A percentile compares a stretch with the other conserved stretches of the same genome.
Evolutionary conservation across 768 basidiomycete genomes (phyloP).

Genomic region (Amanita inopinata): DNA sequence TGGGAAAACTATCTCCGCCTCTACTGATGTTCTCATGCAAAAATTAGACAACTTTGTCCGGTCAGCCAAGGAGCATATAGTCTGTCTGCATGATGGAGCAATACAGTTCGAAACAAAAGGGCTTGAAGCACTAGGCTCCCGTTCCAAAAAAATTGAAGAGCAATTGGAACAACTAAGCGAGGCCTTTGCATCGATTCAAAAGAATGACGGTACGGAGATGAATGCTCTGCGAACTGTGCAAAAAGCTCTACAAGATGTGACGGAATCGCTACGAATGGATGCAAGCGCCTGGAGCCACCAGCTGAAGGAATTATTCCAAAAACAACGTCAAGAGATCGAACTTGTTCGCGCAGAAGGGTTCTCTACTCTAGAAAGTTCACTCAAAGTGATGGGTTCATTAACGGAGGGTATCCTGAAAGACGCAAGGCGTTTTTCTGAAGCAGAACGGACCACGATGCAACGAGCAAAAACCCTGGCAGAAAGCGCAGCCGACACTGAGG

Average conservation of each 20-base stretch:
- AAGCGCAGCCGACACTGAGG: conserved; percentile 20
- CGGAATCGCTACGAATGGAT: conserved; percentile 38
- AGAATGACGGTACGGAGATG: conserved; percentile 44
- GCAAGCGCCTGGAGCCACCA: conserved; percentile 47
- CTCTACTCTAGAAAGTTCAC: conserved; percentile 42
- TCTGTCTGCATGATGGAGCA: conserved; percentile 45
- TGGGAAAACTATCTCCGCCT: conserved; percentile 45
- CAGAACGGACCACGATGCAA: conserved; percentile 40
- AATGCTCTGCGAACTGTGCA: conserved; percentile 43
- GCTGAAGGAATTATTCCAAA: conserved; percentile 38
- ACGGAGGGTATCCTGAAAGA: conserved; percentile 53
- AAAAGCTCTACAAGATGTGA: conserved; percentile 39
- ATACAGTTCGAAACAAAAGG: conserved; percentile 49
- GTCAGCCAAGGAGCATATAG: conserved; percentile 41
- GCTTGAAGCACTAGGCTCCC: conserved; percentile 37
- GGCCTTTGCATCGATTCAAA: conserved; percentile 41
- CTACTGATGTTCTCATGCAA: conserved; percentile 42
- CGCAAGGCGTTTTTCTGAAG: conserved; percentile 43
- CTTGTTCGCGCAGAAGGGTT: conserved; percentile 35
- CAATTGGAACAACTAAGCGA: conserved; percentile 47
- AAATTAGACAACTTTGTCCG: conserved; percentile 57
- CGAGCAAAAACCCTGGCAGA: conserved; percentile 41
- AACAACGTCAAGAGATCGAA: conserved; percentile 37
- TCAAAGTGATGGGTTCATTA: conserved; percentile 48
- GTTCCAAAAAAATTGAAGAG: conserved; percentile 45